phyloP scores from a whole-genome alignment of 306 rosid genomes.

The Castanea sativa region DNA sequence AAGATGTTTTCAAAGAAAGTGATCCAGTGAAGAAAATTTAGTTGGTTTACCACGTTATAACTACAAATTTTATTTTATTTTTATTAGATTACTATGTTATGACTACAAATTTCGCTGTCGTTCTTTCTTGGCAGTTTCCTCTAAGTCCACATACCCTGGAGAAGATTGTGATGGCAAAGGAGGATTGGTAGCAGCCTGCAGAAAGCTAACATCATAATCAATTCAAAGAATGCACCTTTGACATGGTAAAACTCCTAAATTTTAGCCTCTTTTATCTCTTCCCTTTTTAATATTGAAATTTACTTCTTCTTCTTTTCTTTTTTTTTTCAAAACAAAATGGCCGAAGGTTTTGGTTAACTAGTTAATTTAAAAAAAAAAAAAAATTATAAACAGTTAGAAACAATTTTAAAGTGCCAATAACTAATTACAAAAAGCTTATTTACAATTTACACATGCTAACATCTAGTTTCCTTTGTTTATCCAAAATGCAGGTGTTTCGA shows the following conservation, averaged over 20 bases:
- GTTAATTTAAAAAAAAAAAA: too few species aligned
- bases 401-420: too few species aligned
- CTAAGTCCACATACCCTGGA: constrained; percentile 29
- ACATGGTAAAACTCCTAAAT: background rate
- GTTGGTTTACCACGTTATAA: background rate
- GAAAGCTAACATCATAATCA: background rate
- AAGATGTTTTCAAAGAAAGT: background rate
- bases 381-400: too few species aligned
- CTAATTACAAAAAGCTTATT: too few species aligned
- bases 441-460: too few species aligned
- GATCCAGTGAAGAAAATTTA: background rate
- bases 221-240: constrained; percentile 9
- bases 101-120: constrained; percentile 34
- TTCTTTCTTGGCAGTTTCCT: constrained; percentile 58
- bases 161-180: constrained; percentile 28
- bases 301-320: too few species aligned
- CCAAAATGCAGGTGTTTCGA: too few species aligned
- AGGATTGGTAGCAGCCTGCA: constrained; percentile 30
- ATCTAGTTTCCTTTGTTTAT: too few species aligned
- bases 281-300: too few species aligned
- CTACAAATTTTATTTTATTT: background rate
- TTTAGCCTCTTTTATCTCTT: too few species aligned
- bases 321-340: too few species aligned
- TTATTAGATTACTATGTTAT: background rate
- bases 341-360: too few species aligned